Base-by-base conservation (phyloP, 202 grass and related monocot species). In the Cymbopogon flexuosus region DNA sequence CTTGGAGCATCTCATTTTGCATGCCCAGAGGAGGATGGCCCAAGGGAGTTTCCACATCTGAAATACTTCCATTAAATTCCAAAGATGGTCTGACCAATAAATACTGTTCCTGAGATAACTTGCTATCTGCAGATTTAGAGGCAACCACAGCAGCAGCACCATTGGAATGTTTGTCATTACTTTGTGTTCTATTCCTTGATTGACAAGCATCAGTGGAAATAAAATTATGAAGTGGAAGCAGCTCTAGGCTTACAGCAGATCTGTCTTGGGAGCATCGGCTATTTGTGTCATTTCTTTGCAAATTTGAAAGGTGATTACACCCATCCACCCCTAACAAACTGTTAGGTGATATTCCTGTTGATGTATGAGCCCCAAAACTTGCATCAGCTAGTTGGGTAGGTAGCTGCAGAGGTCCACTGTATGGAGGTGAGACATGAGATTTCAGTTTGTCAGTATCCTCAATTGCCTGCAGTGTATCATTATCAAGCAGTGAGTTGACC, bases 1-100 rank as follows among this genome's bases (percentile, higher is more conserved):
- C 72, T 33, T 66, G 33, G 29, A 78, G 13, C 2, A 6, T 61
- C 46, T 68, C 49, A 61, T 51, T 78, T 61, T 82, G 49, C 30
- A 29, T 78, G 60, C 27, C 59, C 3, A 19, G 6, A 81, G 74
- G n/a, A 84, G 47, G 22, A 34, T 67, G 73, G 5, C 78, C 30
- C 23, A 82, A 82, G 40, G 82, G 73, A 86, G 73, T 73, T 72
- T 62, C 68, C 8, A 6, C 83, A 63, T 68, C 51, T 42, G 41
- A 31, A 76, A 70, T 59, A 80, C 21, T 37, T 35, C 78, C 58
- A 30, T 81, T 37, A 22, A 76, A 30, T 77, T 81, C 57, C 68
- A 85, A 51, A 81, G 78, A 67, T 73, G 83, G 19, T 33, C 83
- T 79, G 13, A 63, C 9, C 34, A 64, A 70, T 66, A 84, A 72